Base-by-base conservation (phyloP, 805 yeast genomes). In the Pichia occidentalis region DNA sequence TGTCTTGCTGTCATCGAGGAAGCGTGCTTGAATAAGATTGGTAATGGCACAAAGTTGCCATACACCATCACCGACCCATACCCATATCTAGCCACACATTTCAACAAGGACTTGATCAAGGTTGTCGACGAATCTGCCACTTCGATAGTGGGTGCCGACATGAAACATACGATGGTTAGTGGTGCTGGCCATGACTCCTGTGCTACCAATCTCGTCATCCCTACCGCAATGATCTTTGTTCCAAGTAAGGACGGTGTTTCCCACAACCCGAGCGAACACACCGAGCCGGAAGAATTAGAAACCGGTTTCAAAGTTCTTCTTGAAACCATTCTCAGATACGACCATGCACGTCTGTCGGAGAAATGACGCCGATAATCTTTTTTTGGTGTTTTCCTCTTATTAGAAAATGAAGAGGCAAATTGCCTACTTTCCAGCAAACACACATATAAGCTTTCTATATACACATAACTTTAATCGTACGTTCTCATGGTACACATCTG, bases 111-210 rank as follows among this genome's bases (percentile, higher is more conserved):
- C 2, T 71, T 80, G 49, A 62, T 75, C 36, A 53, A 60, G 2
- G 67, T 78, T 45, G 78, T 80, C 14, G 59, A 63, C 29, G 65
- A 69, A 17, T 64, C 81, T 14, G 78, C 85, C 1, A 44, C 51
- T 14, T 73, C 67, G 19, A 51, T 72, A 24, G 72, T 68, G 40
- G 77, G 77, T 1, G 57, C 60, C 19, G 67, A 62, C 2, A 53
- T 64, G 26, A 60, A 64, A 9, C 59, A 65, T 28, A 67, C 62
- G 26, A 75, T 78, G 36, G 67, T 70, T 32, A 73, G 81, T 46
- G 86, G 88, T 21, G 85, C 87, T 5, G 85, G 84, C 9, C 88
- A 80, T 47, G 88, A 80, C 51, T 75, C 84, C 7, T 77, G 85
- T 48, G 67, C 71, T 17, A 75, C 81, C 2, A 65, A 73, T 7